Evolutionary conservation across 495 filamentous ascomycete species (phyloP).

Genomic region (Parathielavia appendiculata): DNA sequence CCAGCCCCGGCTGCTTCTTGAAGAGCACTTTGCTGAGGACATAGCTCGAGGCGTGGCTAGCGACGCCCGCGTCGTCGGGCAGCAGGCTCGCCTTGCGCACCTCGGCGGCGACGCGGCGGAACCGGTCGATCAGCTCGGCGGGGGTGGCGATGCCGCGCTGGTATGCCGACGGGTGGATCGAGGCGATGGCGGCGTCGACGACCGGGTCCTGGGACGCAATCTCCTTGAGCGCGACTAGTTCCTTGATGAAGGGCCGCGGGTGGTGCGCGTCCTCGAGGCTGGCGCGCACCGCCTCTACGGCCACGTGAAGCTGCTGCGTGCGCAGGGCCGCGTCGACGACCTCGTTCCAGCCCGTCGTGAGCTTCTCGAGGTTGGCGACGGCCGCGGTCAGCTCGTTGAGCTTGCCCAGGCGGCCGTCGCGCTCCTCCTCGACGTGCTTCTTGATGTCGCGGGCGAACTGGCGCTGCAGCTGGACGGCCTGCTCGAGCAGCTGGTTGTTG

Average conservation of each 20-base stretch:
- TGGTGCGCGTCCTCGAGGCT: constrained; percentile 67
- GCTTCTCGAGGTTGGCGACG: constrained; percentile 74
- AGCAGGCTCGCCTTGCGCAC: constrained; percentile 89
- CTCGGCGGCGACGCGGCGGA: constrained; percentile 88
- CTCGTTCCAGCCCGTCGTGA: constrained; percentile 77
- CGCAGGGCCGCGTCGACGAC: constrained; percentile 84
- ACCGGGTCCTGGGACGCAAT: constrained; percentile 76
- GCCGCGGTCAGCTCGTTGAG: constrained; percentile 70
- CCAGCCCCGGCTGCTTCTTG: constrained; percentile 74
- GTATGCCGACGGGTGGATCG: constrained; percentile 90
- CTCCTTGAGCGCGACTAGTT: constrained; percentile 91
- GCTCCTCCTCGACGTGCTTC: constrained; percentile 80
- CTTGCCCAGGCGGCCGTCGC: constrained; percentile 78
- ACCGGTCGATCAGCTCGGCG: constrained; percentile 84
- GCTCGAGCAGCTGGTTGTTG: constrained; percentile 82
- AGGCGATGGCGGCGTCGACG: constrained; percentile 83
- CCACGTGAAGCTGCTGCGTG: constrained; percentile 92
- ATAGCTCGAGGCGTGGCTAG: constrained; percentile 83
- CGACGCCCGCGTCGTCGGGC: constrained; percentile 88
- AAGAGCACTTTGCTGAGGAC: constrained; percentile 88
- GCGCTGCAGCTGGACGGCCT: constrained; percentile 80
- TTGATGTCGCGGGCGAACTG: constrained; percentile 73
- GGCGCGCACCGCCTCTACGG: constrained; percentile 85
- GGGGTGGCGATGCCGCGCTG: constrained; percentile 82
- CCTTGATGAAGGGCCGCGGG: constrained; percentile 78